Percentiles rank a stretch among this genome's conserved stretches.
Evolutionary conservation across 1,284 basidiomycete species (phyloP).

Genomic region (Cystobasidiaceae sp.): DNA sequence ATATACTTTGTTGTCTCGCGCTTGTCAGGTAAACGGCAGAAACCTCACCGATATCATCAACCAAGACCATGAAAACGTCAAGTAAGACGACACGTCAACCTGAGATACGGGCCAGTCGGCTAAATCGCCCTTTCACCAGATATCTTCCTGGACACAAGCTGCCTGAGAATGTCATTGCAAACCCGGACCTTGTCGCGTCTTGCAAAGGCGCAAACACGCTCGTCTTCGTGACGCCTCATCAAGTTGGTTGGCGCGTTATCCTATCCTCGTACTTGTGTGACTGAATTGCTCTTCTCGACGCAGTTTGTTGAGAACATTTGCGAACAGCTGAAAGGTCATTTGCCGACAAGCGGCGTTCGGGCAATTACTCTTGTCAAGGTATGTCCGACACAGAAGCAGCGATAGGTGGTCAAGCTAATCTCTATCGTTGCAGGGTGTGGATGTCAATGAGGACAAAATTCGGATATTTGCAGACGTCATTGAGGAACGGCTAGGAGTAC

Average conservation of each 20-base stretch:
- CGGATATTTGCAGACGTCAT: slow-evolving; percentile 57
- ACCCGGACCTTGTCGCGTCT: slow-evolving; percentile 52
- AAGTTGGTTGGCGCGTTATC: slow-evolving; percentile 47
- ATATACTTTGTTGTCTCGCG: slow-evolving; percentile 36
- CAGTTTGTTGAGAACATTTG: slow-evolving; percentile 49
- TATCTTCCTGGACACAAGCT: slow-evolving; percentile 55
- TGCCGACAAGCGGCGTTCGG: slow-evolving; percentile 47
- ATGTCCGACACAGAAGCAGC: not conserved
- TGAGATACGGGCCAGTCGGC: not conserved
- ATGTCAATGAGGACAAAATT: slow-evolving; percentile 54
- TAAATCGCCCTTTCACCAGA: not conserved
- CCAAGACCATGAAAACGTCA: slow-evolving; percentile 55
- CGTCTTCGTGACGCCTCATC: slow-evolving; percentile 56
- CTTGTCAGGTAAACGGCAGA: slow-evolving; percentile 50
- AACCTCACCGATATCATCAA: slow-evolving; percentile 53
- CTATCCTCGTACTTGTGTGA: too few relatives aligned
- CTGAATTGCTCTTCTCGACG: not conserved
- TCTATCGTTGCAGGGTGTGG: slow-evolving; percentile 52
- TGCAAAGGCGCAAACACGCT: slow-evolving; percentile 54
- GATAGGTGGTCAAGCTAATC: too few relatives aligned
- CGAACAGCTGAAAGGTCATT: slow-evolving; percentile 48
- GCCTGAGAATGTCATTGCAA: slow-evolving; percentile 54
- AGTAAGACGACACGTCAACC: too few relatives aligned
- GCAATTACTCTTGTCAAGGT: slow-evolving; percentile 53
- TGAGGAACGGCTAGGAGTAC: slow-evolving; percentile 51